Conservation (phyloP, 1,139 yeast species). For the Lodderomyces theae region DNA sequence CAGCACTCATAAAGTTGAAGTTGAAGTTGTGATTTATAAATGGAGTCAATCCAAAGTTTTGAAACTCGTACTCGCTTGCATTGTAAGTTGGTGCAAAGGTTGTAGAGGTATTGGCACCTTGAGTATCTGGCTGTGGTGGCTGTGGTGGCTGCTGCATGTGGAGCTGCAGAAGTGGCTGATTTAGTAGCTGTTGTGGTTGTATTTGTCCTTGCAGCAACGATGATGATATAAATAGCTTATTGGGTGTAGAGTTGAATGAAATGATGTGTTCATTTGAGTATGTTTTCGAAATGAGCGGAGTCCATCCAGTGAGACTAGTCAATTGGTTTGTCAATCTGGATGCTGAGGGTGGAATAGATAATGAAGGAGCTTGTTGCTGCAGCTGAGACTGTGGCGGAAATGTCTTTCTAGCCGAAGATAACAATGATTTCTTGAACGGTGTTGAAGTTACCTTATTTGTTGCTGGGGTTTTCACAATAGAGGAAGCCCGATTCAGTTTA, state of each 20-base stretch:
- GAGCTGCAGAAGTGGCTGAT: background rate
- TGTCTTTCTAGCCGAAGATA: constrained; percentile 6
- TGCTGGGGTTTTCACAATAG: constrained; percentile 11
- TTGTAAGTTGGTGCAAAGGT: background rate
- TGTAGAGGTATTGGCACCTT: constrained; percentile 2
- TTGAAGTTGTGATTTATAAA: constrained; percentile 41
- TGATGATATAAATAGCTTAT: constrained; percentile 11
- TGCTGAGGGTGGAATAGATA: constrained; percentile 29
- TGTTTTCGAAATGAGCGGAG: constrained; percentile 43
- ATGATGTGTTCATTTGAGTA: constrained; percentile 35
- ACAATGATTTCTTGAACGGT: constrained; percentile 6
- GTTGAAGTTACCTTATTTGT: constrained; percentile 10
- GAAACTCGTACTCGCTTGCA: constrained; percentile 24
- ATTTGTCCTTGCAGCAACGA: background rate
- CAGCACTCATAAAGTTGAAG: constrained; percentile 16
- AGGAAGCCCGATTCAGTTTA: background rate
- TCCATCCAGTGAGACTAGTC: constrained; percentile 40
- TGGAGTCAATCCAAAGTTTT: constrained; percentile 45
- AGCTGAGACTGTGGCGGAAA: constrained; percentile 6
- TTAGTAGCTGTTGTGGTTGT: constrained; percentile 3
- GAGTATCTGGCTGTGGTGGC: background rate
- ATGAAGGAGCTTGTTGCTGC: constrained; percentile 9
- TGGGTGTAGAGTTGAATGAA: constrained; percentile 39
- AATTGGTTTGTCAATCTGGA: constrained; percentile 19
- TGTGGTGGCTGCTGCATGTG: background rate